Evolutionary conservation across 1,284 basidiomycete species (phyloP).

Genomic region (Trichosporon inkin): DNA sequence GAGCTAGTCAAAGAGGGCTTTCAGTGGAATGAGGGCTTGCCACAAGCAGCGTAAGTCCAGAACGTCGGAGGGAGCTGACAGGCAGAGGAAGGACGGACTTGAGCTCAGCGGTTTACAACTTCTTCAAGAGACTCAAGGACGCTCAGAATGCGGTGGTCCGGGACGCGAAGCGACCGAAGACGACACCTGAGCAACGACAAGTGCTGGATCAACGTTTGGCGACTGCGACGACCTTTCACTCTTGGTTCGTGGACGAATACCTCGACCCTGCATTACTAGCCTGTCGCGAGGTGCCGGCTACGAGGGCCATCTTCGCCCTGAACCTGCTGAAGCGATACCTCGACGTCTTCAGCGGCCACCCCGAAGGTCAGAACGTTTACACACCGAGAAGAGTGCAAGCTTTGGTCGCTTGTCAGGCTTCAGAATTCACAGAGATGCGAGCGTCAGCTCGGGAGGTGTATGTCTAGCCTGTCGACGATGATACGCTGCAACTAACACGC

Average conservation of each 20-base stretch:
- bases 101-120: conserved; percentile 34
- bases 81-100: conserved; percentile 37
- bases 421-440: conserved; percentile 46
- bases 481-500: neutral
- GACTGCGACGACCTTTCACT: conserved; percentile 17
- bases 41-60: conserved; percentile 34
- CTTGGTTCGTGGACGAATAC: conserved; percentile 32
- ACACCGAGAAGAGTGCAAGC: conserved; percentile 34
- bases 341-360: conserved; percentile 30
- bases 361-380: conserved; percentile 21
- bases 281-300: conserved; percentile 31
- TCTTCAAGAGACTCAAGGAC: conserved; percentile 31
- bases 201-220: neutral
- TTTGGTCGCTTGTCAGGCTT: conserved; percentile 44
- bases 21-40: conserved; percentile 27
- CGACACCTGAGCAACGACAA: neutral
- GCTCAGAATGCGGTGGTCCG: conserved; percentile 14
- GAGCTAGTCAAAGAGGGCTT: conserved; percentile 32
- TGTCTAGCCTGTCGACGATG: neutral
- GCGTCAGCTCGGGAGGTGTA: conserved; percentile 38
- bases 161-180: conserved; percentile 16
- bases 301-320: conserved; percentile 33
- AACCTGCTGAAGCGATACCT: conserved; percentile 31
- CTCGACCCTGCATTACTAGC: conserved; percentile 28
- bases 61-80: neutral